phyloP scores from a whole-genome alignment of 768 basidiomycete genomes.

The Xerocomellus amylosporus region DNA sequence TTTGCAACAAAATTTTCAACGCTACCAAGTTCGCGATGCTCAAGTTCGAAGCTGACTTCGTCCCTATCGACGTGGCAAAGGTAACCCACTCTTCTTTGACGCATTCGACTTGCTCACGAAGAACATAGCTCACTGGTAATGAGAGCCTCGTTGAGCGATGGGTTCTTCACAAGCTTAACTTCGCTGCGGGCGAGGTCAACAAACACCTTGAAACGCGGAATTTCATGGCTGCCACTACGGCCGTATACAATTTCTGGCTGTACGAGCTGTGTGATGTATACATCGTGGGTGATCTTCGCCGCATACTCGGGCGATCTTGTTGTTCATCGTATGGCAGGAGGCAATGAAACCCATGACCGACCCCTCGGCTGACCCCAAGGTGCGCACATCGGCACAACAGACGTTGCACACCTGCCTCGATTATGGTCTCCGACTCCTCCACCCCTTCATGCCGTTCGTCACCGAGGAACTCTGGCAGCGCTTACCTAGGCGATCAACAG shows the following conservation, averaged over 20 bases:
- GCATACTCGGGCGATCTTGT: not conserved
- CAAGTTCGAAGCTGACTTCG: conserved; percentile 83
- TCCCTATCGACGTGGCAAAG: conserved; percentile 66
- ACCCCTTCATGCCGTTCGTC: conserved; percentile 99
- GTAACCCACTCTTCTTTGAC: conserved; percentile 37
- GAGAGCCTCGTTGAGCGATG: conserved; percentile 93
- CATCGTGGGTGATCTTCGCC: conserved; percentile 59
- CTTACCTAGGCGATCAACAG: conserved; percentile 79
- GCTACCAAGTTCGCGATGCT: conserved; percentile 99
- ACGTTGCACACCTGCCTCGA: conserved; percentile 96
- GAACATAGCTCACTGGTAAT: conserved; percentile 71
- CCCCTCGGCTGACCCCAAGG: conserved; percentile 56
- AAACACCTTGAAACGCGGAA: conserved; percentile 72
- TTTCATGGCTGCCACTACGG: conserved; percentile 88
- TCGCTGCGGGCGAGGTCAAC: conserved; percentile 76
- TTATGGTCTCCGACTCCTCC: conserved; percentile 81
- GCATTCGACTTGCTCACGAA: conserved; percentile 4
- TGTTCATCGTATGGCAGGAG: conserved; percentile 54
- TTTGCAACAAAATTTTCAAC: conserved; percentile 99
- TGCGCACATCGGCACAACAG: conserved; percentile 84
- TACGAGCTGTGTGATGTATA: conserved; percentile 99
- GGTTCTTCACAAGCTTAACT: conserved; percentile 92
- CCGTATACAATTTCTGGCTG: conserved; percentile 92
- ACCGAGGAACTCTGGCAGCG: conserved; percentile 99
- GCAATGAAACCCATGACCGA: conserved; percentile 99